Evolutionary conservation across 164 flowering plant species (phyloP), one percentile per base, ranked within the genome.

Genomic region (Nymphaea thermarum): DNA sequence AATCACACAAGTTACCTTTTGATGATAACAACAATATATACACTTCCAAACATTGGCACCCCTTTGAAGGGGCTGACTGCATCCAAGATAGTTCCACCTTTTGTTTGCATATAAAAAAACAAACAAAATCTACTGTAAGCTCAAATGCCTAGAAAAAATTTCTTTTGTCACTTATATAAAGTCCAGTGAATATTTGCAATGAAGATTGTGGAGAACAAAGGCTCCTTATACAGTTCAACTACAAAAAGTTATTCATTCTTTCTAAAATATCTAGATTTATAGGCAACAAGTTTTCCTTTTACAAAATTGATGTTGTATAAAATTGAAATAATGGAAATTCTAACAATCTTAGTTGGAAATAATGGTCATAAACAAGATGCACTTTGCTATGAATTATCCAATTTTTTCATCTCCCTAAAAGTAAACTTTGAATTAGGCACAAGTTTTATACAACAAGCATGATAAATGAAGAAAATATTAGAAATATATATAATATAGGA

Each of bases 141-240:
- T 45, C 53, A 45, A 45, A 45, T 45, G 5, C 10, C 53, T 45
- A 5, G 36, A 25, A 2, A 2, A 45, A 60, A 3, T 62, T 63
- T 43, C 47, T 60, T n/a, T 59, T 10, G 12, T 47, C 14, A 74
- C 89, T 81, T 77, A 95, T 98, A 81, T 92, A 95, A 70, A 69
- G 73, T 89, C 85, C 44, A 72, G 78, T 60, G 82, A 74, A 80
- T 82, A 90, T 87, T 97, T 84, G 63, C 70, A 68, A 47, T 79
- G 80, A 65, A 95, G 90, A 76, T 90, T 92, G 79, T 89, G 80
- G 70, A 95, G 89, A 76, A 95, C 89, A 43, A 97, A 90, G 98
- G 99, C 73, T 95, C 99, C 77, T 95, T 95, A 95, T 79, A 83
- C 83, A 95, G 80, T 90, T 88, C 65, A 95, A 94, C 71, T 84